Evolutionary conservation across 2,329 filamentous ascomycete species (phyloP), one percentile per base, ranked within the genome.

Genomic region (Spiromastix sp.): DNA sequence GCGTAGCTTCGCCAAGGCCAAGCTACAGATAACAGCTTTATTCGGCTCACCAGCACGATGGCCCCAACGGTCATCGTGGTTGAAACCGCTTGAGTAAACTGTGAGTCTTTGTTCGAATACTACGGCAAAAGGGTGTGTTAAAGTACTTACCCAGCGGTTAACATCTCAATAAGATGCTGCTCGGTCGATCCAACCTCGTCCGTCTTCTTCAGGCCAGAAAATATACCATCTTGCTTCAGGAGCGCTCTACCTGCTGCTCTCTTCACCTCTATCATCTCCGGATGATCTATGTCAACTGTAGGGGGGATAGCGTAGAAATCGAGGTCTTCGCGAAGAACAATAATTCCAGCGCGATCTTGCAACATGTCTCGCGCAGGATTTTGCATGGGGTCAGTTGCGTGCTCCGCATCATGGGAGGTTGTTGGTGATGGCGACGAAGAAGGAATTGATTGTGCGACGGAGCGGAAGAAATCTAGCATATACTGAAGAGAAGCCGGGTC

Each of bases 381-480:
- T 50, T 77, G 77, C 60, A 85, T 71, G 3, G 82, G 77, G 56
- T 93, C 86, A 42, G 83, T 77, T 70, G 75, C 49, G 42, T 74
- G 66, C 42, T 84, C 77, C 42, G 59, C 54, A 20, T 70, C 66
- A 4, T 75, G 71, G 2, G 76, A 75, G 22, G 74, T 65, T 38
- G 71, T 74, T 21, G 80, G 76, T 34, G 83, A 84, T 19, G 71
- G 70, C 11, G 74, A 66, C 43, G 84, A 77, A 27, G 76, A 72
- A 5, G 59, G 60, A 47, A 98, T 96, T n/a, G 87, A 91, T 61
- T 95, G 86, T 36, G 91, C 91, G 44, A 98, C 89, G 47, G 80
- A 79, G 45, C 91, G 82, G 69, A 98, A 98, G 64, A 98, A 98
- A 52, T 95, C 89, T 45, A 98, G 76, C 91, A 98, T 98, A 66